Base-by-base conservation (phyloP, 176 grass and related monocot genomes). In the Raddia guianensis region DNA sequence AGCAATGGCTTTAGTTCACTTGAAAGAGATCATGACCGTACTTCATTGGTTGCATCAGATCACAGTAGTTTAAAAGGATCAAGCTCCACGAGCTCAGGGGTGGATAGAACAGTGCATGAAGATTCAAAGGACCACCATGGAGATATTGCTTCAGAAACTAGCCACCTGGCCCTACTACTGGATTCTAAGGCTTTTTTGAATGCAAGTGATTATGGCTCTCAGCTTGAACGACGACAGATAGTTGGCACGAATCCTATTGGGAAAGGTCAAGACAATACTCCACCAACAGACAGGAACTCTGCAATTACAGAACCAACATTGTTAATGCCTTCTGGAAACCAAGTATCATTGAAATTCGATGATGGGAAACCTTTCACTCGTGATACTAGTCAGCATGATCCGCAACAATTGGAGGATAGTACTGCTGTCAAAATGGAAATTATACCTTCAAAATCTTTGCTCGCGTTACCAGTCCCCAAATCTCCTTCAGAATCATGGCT, bases 401-500 rank as follows among this genome's bases (percentile, higher is more conserved):
- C 64, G 37, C 4, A 73, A 5, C 44, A 83, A 72, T 58, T 42
- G 11, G 76, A 78, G 82, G 73, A 73, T 8, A 83, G 49, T 12
- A 54, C 21, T 58, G n/a, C 33, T 42, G 33, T 58, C 51, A 85
- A 81, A 74, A 91, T 73, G 34, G 75, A 83, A 50, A 49, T 5
- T 80, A 78, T 71, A 54, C 69, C 59, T 55, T 67, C 86, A 67
- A 85, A 83, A 54, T 83, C 84, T 69, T 68, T 89, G 49, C 80
- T 91, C 33, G 88, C 95, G 1, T 86, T 93, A 64, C 90, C 83
- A 63, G 84, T 90, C 57, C 96, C 97, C 21, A 99, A 86, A 88
- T 93, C 97, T 80, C 97, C 97, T 84, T 95, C 92, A 55, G 96
- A 99, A 52, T 99, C 97, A 7, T 99, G 97, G 97, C 92, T 99